Conservation (phyloP, 768 basidiomycete species). For the Daedalea quercina region DNA sequence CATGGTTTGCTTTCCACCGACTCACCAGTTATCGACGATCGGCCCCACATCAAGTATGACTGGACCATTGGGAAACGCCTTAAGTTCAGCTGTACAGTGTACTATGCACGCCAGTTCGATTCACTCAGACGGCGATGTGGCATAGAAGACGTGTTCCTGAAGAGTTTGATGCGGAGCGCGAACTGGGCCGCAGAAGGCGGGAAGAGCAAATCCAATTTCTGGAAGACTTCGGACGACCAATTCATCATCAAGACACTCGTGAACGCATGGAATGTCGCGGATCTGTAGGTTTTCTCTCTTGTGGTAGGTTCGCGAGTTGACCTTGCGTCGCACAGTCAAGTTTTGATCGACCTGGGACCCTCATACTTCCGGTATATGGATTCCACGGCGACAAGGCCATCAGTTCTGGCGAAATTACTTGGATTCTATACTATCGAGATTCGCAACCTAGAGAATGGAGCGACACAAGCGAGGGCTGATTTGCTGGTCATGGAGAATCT, state of each 20-base stretch:
- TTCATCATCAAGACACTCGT: constrained; percentile 85
- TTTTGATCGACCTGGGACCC: constrained; percentile 69
- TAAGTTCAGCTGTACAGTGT: constrained; percentile 76
- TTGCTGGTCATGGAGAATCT: constrained; percentile 83
- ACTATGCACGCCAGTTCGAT: constrained; percentile 80
- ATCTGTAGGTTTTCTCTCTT: constrained; percentile 70
- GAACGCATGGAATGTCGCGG: constrained; percentile 82
- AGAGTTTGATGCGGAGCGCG: constrained; percentile 51
- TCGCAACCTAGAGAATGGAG: constrained; percentile 62
- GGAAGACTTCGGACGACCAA: constrained; percentile 72
- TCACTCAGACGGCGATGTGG: constrained; percentile 57
- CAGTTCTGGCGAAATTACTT: constrained; percentile 70
- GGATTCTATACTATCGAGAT: constrained; percentile 80
- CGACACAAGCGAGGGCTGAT: constrained; percentile 61
- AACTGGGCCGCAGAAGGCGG: constrained; percentile 76
- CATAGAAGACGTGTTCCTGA: constrained; percentile 49
- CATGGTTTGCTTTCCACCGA: constrained; percentile 41
- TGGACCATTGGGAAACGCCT: constrained; percentile 70
- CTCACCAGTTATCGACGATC: constrained; percentile 47
- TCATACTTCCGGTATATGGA: constrained; percentile 79
- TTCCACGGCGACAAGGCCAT: constrained; percentile 55
- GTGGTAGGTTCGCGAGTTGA: too few species aligned
- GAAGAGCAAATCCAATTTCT: constrained; percentile 76
- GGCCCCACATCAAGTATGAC: constrained; percentile 79
- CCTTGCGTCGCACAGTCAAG: too few species aligned